These are phyloP conservation scores for Syncephalis fuscata DNA, from an alignment of 371 early-diverging fungal genomes.

Conservation along the genomic window DNA sequence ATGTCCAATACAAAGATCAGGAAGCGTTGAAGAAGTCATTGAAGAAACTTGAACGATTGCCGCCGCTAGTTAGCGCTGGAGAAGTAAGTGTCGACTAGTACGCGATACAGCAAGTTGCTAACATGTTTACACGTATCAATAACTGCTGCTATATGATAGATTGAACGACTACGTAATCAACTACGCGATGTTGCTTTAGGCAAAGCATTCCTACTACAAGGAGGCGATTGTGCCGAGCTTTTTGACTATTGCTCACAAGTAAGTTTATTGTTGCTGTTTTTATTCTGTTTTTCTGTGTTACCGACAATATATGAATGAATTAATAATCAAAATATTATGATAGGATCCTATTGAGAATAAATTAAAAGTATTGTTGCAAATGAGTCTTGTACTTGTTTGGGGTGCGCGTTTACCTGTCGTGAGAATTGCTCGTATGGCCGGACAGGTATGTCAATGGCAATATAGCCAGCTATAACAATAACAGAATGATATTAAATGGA, in stretches of 20 bases:
- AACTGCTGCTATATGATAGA: slow-evolving; percentile 22
- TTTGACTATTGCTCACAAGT: slow-evolving; percentile 90
- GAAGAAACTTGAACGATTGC: slow-evolving; percentile 60
- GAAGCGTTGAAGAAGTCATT: slow-evolving; percentile 48
- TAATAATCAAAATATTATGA: not conserved
- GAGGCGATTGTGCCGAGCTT: slow-evolving; percentile 96
- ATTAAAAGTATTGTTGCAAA: slow-evolving; percentile 88
- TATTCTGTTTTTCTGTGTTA: not conserved
- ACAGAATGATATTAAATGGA: too few species aligned
- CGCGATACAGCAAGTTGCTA: not conserved
- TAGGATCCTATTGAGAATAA: slow-evolving; percentile 81
- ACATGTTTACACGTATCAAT: too few species aligned
- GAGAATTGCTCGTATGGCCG: slow-evolving; percentile 94
- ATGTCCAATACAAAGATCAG: slow-evolving; percentile 71
- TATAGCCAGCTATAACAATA: not conserved
- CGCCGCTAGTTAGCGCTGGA: slow-evolving; percentile 76
- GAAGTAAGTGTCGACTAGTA: slow-evolving; percentile 36
- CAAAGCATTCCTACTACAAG: slow-evolving; percentile 86
- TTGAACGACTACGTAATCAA: slow-evolving; percentile 63
- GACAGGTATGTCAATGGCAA: slow-evolving; percentile 24
- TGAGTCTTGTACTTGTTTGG: slow-evolving; percentile 89
- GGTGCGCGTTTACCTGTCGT: slow-evolving; percentile 85
- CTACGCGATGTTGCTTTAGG: slow-evolving; percentile 77
- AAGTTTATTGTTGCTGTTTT: slow-evolving; percentile 4
- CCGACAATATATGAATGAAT: not conserved